Evolutionary conservation across 192 early-diverging fungal species (phyloP), one percentile per base, ranked within the genome.

Genomic region (Funneliformis mosseae): DNA sequence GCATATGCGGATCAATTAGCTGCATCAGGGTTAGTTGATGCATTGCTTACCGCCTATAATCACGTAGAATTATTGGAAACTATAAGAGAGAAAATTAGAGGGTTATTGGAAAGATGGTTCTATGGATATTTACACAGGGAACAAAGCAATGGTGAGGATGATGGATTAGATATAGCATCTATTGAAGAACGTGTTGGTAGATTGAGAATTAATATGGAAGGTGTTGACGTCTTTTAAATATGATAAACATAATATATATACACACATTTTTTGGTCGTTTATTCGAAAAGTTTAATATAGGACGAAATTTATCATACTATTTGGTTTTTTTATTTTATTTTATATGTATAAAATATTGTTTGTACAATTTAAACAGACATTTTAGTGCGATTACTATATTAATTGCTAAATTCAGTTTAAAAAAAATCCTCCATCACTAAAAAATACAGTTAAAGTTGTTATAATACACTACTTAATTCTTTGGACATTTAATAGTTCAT

Each of bases 41-140:
- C 71, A 50, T 50, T 73, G 1, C n/a, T 73, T 45, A 48, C 27
- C 18, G 39, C 71, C 10, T 33, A 45, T 23, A 73, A 73, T 33
- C 28, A 73, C 16, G 8, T 9, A 23, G n/a, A 11, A 28, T 14
- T 48, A 50, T 8, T 11, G 4, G 71, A 73, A 25, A 46, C 23
- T 5, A 28, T 73, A 23, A 73, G 50, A 50, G 71, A 73, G 8
- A 73, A 73, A 48, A 45, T 73, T 14, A n/a, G 42, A 28, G 41
- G 71, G 10, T 73, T 73, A 50, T 73, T 73, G 21, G 71, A 48
- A 25, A 33, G 71, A 46, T 73, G 71, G 71, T 73, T 73, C n/a
- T 73, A 48, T 73, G 45, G 27, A 23, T 73, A 73, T 50, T 73
- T 73, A 18, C 42, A 12, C 6, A 16, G 71, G 48, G 71, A 73